Conservation (phyloP, 768 basidiomycete genomes). For the Boletellus sp. region DNA sequence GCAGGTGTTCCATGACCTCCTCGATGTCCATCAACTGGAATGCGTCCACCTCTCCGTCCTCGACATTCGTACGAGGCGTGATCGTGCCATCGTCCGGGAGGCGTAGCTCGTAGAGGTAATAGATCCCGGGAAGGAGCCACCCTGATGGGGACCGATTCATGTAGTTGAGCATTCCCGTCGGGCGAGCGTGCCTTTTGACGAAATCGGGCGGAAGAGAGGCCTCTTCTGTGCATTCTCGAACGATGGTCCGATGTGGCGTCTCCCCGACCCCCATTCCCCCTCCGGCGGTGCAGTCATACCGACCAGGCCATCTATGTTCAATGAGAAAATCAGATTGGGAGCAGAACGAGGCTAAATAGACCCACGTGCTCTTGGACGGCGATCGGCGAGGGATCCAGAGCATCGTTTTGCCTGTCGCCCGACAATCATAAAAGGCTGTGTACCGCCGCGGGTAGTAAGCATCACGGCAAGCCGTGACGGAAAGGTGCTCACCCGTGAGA, state of each 20-base stretch:
- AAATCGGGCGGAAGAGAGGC: conserved; percentile 39
- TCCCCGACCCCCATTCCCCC: conserved; percentile 43
- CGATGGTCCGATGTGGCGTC: conserved; percentile 33
- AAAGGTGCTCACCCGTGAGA: conserved; percentile 34
- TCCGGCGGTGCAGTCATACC: conserved; percentile 42
- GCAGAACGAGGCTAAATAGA: background rate
- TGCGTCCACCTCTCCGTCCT: conserved; percentile 41
- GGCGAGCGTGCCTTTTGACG: conserved; percentile 29
- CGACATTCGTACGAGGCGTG: conserved; percentile 33
- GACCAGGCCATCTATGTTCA: conserved; percentile 28
- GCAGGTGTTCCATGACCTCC: conserved; percentile 32
- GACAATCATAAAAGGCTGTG: conserved; percentile 35
- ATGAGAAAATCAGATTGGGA: background rate
- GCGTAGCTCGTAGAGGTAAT: conserved; percentile 43
- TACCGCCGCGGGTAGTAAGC: background rate
- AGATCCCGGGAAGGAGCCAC: conserved; percentile 45
- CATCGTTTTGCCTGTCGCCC: conserved; percentile 24
- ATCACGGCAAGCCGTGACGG: background rate
- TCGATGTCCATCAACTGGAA: conserved; percentile 38
- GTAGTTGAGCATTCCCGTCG: conserved; percentile 38
- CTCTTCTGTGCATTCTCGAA: conserved; percentile 43
- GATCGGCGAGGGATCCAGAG: conserved; percentile 44
- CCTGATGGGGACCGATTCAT: conserved; percentile 40
- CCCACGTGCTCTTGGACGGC: conserved; percentile 38
- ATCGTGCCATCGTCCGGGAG: conserved; percentile 35